Percentiles rank a stretch among this genome's conserved stretches.
These are phyloP conservation scores for Gigaspora rosea DNA, from an alignment of 192 early-diverging fungal genomes.

Conservation along the genomic window DNA sequence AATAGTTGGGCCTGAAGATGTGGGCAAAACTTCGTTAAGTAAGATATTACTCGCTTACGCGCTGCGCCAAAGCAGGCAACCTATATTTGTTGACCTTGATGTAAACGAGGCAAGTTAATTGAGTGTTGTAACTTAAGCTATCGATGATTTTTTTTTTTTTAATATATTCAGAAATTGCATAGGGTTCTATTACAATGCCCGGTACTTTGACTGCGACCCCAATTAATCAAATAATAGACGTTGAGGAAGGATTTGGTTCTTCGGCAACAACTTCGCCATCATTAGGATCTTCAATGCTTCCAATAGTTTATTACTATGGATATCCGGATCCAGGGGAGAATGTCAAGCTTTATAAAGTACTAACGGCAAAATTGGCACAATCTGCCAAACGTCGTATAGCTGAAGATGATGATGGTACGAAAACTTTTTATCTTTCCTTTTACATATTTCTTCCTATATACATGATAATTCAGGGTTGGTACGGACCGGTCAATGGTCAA, in stretches of 20 bases:
- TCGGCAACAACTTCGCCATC: constrained; percentile 67
- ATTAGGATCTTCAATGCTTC: constrained; percentile 66
- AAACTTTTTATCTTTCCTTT: neutral
- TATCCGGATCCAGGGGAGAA: constrained; percentile 76
- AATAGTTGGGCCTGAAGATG: constrained; percentile 88
- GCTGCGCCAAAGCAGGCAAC: constrained; percentile 66
- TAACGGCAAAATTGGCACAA: constrained; percentile 63
- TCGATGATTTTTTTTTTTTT: neutral
- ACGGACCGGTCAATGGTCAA: too few relatives aligned
- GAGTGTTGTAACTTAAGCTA: neutral
- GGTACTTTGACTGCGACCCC: constrained; percentile 81
- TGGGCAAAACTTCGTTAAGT: constrained; percentile 87
- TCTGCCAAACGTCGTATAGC: constrained; percentile 65
- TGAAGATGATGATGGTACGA: constrained; percentile 57
- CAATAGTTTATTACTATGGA: constrained; percentile 92
- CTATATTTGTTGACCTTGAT: constrained; percentile 87
- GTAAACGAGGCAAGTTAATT: constrained; percentile 60
- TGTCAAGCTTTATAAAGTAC: constrained; percentile 72
- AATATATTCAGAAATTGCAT: neutral
- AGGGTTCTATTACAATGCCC: constrained; percentile 84
- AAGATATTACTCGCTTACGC: constrained; percentile 91
- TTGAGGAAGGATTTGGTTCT: constrained; percentile 80
- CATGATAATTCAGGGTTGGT: too few relatives aligned
- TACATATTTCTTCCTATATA: neutral
- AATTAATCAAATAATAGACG: constrained; percentile 75